Base-by-base conservation (phyloP, 176 grass and related monocot species). In the Thalia dealbata region DNA sequence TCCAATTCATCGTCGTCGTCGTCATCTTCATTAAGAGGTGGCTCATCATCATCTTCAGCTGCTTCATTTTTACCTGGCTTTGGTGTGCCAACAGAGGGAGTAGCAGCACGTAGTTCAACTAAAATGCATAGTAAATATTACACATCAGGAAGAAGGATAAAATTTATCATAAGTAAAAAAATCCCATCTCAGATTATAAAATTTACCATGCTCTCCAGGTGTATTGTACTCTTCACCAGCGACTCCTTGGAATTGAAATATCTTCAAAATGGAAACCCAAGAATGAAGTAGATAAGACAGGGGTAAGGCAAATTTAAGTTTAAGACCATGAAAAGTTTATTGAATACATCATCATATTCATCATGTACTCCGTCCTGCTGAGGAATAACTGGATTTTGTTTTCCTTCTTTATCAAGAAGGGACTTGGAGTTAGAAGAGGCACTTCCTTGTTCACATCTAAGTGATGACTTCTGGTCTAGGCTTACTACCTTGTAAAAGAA, bases 311-410 rank as follows among this genome's bases (percentile, higher is more conserved):
- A 42, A 74, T 52, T 65, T 73, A 65, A 43, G 5, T 43, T 68
- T 44, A 0, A 50, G 81, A 0, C 10, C 30, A 80, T 69, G 15
- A 14, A 3, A 55, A 76, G 54, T 29, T 88, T 63, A 23, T 72
- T 78, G 15, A 73, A 76, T 92, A 92, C 89, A 81, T 92, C 89
- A 44, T 91, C 87, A 71, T 92, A 86, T n/a, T 92, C 89, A 74
- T 92, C 89, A 66, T 91, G 76, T 69, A 86, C 71, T 66, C 89
- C 89, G 71, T 92, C 89, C 59, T 48, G 2, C 64, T 92, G 86
- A 30, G 86, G 89, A 88, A 92, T 76, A 80, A 74, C 64, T 79
- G 68, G 62, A 77, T 41, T 23, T 38, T 41, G n/a, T 26, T 44
- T 61, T 27, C 58, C 52, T 67, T 72, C 78, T 75, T 81, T 75